Evolutionary conservation across 495 filamentous ascomycete genomes (phyloP).

Genomic region (Viridothelium virens): DNA sequence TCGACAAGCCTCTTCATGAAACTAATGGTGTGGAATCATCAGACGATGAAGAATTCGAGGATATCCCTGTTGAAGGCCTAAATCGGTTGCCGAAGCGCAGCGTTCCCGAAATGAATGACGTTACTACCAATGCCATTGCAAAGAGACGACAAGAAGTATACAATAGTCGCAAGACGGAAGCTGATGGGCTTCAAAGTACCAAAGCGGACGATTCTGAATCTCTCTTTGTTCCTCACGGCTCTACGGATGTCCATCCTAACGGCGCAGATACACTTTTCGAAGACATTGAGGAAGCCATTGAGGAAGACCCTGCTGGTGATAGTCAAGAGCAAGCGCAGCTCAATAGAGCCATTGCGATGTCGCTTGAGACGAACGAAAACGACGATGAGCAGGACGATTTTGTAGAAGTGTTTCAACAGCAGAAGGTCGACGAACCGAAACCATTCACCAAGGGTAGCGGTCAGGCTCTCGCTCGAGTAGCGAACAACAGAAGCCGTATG

Average conservation of each 20-base stretch:
- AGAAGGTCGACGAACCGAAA: conserved; percentile 44
- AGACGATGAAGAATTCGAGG: conserved; percentile 74
- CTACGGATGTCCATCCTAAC: conserved; percentile 22
- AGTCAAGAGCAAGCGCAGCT: conserved; percentile 67
- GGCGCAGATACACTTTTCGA: conserved; percentile 27
- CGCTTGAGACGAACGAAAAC: conserved; percentile 44
- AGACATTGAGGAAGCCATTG: conserved; percentile 40
- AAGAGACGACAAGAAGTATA: conserved; percentile 43
- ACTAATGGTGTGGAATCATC: conserved; percentile 50
- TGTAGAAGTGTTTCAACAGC: conserved; percentile 42
- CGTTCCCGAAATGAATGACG: conserved; percentile 19
- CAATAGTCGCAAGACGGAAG: conserved; percentile 23
- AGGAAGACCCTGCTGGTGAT: conserved; percentile 11
- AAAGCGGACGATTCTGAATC: conserved; percentile 40
- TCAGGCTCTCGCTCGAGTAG: conserved; percentile 52
- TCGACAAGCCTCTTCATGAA: conserved; percentile 52
- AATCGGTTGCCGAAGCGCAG: conserved; percentile 70
- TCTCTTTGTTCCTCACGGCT: conserved; percentile 56
- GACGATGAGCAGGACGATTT: conserved; percentile 42
- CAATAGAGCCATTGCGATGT: conserved; percentile 73
- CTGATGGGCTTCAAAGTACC: conserved; percentile 20
- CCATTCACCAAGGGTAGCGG: conserved; percentile 48
- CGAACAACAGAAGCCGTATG: conserved; percentile 53
- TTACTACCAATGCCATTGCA: conserved; percentile 34
- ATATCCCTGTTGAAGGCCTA: conserved; percentile 88